Evolutionary conservation across 2,329 filamentous ascomycete genomes (phyloP).

Genomic region (Apiospora rasikravindrae): DNA sequence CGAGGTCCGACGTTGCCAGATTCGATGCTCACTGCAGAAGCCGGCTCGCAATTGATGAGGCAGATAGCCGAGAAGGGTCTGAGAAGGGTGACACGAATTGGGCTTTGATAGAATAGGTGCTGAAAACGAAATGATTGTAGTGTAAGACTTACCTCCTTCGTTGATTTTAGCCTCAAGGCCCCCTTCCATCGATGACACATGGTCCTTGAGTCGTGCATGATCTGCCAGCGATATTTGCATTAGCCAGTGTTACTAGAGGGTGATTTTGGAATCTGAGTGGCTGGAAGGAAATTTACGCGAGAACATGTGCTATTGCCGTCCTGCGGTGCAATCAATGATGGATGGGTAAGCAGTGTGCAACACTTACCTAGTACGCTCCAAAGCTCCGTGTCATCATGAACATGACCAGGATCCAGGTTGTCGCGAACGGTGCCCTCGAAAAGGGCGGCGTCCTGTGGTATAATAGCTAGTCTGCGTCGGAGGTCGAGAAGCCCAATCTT

Average conservation of each 20-base stretch:
- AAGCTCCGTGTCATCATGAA: slow-evolving; percentile 94
- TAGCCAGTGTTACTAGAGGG: slow-evolving; percentile 41
- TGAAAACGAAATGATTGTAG: slow-evolving; percentile 26
- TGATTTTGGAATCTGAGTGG: slow-evolving; percentile 23
- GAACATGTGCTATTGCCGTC: slow-evolving; percentile 31
- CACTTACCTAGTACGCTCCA: slow-evolving; percentile 90
- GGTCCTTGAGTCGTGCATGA: slow-evolving; percentile 91
- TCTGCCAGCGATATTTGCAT: slow-evolving; percentile 58
- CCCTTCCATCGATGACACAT: slow-evolving; percentile 84
- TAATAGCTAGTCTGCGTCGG: slow-evolving; percentile 88
- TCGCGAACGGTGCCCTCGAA: slow-evolving; percentile 94
- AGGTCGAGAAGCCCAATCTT: slow-evolving; percentile 89
- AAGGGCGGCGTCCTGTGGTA: slow-evolving; percentile 94
- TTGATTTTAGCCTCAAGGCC: slow-evolving; percentile 88
- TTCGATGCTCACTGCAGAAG: slow-evolving; percentile 7
- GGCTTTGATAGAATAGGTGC: slow-evolving; percentile 30
- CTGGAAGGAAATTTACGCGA: slow-evolving; percentile 24
- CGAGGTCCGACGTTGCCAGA: slow-evolving; percentile 8
- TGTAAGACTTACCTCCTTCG: slow-evolving; percentile 79
- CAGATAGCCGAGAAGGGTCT: slow-evolving; percentile 31
- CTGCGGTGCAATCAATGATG: slow-evolving; percentile 27
- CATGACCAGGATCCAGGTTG: slow-evolving; percentile 92
- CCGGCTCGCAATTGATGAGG: slow-evolving; percentile 20
- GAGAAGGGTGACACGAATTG: slow-evolving; percentile 8
- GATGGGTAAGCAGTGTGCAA: slow-evolving; percentile 31